These are phyloP conservation scores for Aspergillus carbonarius DNA, from an alignment of 2,329 filamentous ascomycete species.

Conservation along the genomic window DNA sequence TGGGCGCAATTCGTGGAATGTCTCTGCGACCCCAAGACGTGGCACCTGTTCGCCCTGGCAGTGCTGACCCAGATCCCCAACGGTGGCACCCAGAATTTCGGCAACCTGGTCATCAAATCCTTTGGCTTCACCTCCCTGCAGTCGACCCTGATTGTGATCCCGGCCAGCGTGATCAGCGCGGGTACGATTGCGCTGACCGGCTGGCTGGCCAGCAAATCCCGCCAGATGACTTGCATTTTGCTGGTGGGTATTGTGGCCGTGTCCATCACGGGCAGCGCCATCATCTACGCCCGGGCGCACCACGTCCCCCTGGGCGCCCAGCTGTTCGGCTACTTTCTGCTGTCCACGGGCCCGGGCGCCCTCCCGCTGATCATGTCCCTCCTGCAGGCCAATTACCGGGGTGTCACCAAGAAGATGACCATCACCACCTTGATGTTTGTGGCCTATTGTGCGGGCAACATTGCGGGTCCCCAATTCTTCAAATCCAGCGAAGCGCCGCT, in stretches of 20 bases:
- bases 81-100: slow-evolving; percentile 47
- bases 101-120: slow-evolving; percentile 57
- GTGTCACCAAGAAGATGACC: slow-evolving; percentile 62
- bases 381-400: slow-evolving; percentile 56
- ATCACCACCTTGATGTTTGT: slow-evolving; percentile 58
- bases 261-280: slow-evolving; percentile 53
- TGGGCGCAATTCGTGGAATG: slow-evolving; percentile 56
- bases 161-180: slow-evolving; percentile 53
- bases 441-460: slow-evolving; percentile 58
- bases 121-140: slow-evolving; percentile 58
- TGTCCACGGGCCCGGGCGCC: slow-evolving; percentile 54
- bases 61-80: slow-evolving; percentile 58
- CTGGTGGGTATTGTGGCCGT: slow-evolving; percentile 53
- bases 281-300: slow-evolving; percentile 52
- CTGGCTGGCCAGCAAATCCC: slow-evolving; percentile 11
- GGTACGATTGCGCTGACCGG: slow-evolving; percentile 12
- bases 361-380: slow-evolving; percentile 58
- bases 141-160: slow-evolving; percentile 57
- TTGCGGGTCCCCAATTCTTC: slow-evolving; percentile 59
- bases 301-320: slow-evolving; percentile 42
- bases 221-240: slow-evolving; percentile 27
- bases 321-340: slow-evolving; percentile 59
- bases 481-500: slow-evolving; percentile 49
- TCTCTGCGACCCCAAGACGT: slow-evolving; percentile 59
- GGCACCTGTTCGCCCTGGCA: slow-evolving; percentile 57